Base-by-base conservation (phyloP, 768 basidiomycete genomes). In the Lentinula aciculospora region DNA sequence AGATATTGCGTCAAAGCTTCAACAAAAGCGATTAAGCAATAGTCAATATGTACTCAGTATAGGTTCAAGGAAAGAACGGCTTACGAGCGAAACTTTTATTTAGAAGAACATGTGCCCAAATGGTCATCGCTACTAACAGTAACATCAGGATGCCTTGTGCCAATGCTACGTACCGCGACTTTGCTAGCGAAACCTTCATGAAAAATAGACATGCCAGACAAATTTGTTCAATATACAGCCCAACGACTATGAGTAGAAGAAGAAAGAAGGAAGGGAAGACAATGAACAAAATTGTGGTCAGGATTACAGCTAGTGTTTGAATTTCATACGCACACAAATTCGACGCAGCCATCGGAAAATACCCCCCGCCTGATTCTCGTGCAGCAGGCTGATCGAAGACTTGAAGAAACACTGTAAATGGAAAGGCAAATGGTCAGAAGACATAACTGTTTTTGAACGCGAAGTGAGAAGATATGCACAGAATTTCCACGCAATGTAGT, bases 191-290 rank as follows among this genome's bases (percentile, higher is more conserved):
- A 2, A 71, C 67, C 57, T 78, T 79, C 56, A 90, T 70, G 78
- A 90, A 88, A 73, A 89, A 86, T 9, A 89, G 73, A 17, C 82
- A 84, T 5, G 79, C 76, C 17, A 89, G 71, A 62, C 82, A 84
- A 29, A 88, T 70, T 64, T 88, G 82, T 64, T 86, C 81, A 64
- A 89, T 84, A 66, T 90, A 90, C 46, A 90, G 74, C 0, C 86
- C 87, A 28, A 85, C 81, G 63, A 88, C 72, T 85, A n/a, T n/a
- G n/a, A n/a, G n/a, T n/a, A n/a, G n/a, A n/a, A n/a, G n/a, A n/a
- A n/a, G n/a, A n/a, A n/a, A 64, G 72, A 65, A 9, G 72, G 72
- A 36, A 25, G 9, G 32, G 12, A 8, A n/a, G 34, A 40, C 17
- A 46, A 31, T 69, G 61, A 67, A 44, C 15, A 23, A 58, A 69